Evolutionary conservation across 1,284 basidiomycete genomes (phyloP).

Genomic region (Mycena sp.): DNA sequence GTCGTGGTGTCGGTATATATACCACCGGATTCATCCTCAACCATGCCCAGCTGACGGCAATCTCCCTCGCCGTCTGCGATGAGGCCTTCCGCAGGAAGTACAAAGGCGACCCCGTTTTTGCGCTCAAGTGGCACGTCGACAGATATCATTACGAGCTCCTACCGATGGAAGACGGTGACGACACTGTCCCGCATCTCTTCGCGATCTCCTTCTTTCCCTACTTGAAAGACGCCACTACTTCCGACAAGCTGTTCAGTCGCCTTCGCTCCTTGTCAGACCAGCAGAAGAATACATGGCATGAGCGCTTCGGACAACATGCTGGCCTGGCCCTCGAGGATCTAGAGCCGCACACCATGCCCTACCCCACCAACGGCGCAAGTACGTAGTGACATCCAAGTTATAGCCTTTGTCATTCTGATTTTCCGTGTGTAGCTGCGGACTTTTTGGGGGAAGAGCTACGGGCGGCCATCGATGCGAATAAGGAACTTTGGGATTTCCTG

Average conservation of each 20-base stretch:
- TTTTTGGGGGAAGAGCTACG: conserved; percentile 1
- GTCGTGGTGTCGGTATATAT: conserved; percentile 4
- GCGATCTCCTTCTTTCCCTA: conserved; percentile 9
- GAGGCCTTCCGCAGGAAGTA: neutral
- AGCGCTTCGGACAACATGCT: neutral
- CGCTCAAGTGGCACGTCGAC: conserved; percentile 8
- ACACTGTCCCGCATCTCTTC: neutral
- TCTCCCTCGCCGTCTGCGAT: conserved; percentile 2
- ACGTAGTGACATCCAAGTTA: conserved; percentile 1
- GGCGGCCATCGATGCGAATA: neutral
- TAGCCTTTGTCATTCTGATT: conserved; percentile 6
- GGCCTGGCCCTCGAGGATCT: neutral
- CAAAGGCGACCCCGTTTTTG: neutral
- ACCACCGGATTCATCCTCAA: conserved; percentile 4
- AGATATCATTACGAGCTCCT: conserved; percentile 1
- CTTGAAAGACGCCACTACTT: neutral
- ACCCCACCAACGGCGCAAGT: conserved; percentile 7
- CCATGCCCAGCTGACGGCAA: neutral
- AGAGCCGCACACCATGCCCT: neutral
- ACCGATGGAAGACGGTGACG: conserved; percentile 6
- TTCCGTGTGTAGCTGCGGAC: neutral
- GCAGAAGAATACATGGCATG: conserved; percentile 4
- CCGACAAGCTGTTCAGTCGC: neutral
- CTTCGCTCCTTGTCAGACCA: conserved; percentile 1
- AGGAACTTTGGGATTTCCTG: conserved; percentile 3